phyloP scores from a whole-genome alignment of 169 alveolate genomes.

The Cryptosporidium bovis region DNA sequence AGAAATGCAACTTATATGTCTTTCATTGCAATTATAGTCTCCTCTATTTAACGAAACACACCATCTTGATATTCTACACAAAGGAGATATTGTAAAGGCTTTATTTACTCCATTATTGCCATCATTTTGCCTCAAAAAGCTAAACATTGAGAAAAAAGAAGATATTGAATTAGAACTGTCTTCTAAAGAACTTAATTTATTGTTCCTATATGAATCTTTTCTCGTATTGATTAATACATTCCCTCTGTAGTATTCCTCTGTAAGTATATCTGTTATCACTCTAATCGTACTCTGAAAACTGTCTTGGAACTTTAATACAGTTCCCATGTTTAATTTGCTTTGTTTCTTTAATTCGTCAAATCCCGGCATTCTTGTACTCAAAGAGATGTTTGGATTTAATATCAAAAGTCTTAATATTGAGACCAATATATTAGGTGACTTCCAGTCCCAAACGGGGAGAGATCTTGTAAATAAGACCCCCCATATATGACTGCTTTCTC shows the following conservation, averaged over 20 bases:
- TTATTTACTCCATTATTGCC: background rate
- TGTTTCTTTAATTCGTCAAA: conserved; percentile 75
- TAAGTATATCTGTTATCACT: conserved; percentile 20
- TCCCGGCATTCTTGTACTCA: conserved; percentile 78
- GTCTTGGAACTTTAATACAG: conserved; percentile 76
- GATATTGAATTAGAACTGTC: background rate
- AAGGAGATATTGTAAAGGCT: conserved; percentile 23
- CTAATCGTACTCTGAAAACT: conserved; percentile 72
- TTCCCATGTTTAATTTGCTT: conserved; percentile 76
- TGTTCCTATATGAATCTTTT: background rate
- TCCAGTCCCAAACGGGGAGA: conserved; percentile 79
- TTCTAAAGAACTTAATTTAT: background rate
- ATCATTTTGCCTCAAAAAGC: background rate
- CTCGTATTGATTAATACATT: conserved; percentile 18
- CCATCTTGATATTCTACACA: conserved; percentile 29
- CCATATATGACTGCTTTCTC: conserved; percentile 81
- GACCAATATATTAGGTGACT: conserved; percentile 78
- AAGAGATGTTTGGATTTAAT: conserved; percentile 75
- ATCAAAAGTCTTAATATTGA: conserved; percentile 79
- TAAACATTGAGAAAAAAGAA: conserved; percentile 13
- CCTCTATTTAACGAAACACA: conserved; percentile 22
- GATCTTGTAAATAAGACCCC: conserved; percentile 80
- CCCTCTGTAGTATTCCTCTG: conserved; percentile 8
- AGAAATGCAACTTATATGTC: conserved; percentile 19
- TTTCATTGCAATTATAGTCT: conserved; percentile 35